These are phyloP conservation scores for Schizosaccharomyces pombe DNA, from an alignment of 805 yeast species.

Conservation along the genomic window DNA sequence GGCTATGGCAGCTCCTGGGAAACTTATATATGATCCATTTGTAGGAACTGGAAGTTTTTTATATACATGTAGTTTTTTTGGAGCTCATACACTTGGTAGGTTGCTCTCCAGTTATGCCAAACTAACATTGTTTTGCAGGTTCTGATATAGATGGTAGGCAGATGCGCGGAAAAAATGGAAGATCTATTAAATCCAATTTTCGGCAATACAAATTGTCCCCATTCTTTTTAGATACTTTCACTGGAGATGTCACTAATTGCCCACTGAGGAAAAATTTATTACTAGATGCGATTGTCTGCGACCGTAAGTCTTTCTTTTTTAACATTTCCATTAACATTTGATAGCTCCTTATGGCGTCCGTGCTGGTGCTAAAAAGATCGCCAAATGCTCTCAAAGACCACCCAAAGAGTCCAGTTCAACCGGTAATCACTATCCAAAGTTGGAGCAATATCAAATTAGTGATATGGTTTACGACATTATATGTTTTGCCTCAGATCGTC, in stretches of 20 bases:
- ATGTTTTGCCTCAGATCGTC: constrained; percentile 42
- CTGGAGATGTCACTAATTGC: constrained; percentile 89
- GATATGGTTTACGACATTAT: constrained; percentile 56
- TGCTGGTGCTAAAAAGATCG: constrained; percentile 83
- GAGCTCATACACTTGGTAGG: constrained; percentile 25
- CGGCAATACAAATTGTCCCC: constrained; percentile 39
- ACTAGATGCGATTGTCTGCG: constrained; percentile 72
- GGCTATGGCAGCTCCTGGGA: constrained; percentile 44
- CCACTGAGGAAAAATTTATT: constrained; percentile 39
- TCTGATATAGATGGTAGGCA: constrained; percentile 79
- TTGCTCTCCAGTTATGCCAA: background rate
- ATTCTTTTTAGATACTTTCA: constrained; percentile 46
- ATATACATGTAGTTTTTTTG: constrained; percentile 66
- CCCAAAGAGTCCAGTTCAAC: background rate
- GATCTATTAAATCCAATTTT: constrained; percentile 37
- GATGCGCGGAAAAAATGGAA: constrained; percentile 35
- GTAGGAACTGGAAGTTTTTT: constrained; percentile 91
- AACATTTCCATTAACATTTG: background rate
- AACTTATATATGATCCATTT: constrained; percentile 75
- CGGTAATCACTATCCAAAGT: constrained; percentile 52
- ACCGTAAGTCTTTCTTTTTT: constrained; percentile 20
- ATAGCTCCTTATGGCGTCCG: constrained; percentile 79
- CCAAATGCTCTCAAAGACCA: constrained; percentile 22
- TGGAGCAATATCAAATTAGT: constrained; percentile 68
- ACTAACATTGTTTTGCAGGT: constrained; percentile 24